phyloP scores from a whole-genome alignment of 805 yeast species.

The Zygotorulaspora chibaensis region DNA sequence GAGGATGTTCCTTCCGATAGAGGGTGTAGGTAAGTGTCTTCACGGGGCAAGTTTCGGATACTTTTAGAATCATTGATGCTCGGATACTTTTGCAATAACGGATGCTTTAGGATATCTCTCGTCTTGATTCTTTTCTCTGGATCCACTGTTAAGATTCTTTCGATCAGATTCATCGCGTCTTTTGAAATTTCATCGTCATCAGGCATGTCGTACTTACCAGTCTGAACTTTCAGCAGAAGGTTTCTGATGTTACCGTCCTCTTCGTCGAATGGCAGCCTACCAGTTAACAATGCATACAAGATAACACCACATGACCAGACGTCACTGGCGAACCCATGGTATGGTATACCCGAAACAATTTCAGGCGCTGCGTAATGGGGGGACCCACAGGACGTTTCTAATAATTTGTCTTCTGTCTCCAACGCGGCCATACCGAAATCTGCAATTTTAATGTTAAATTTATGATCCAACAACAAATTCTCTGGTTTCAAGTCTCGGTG shows the following conservation, averaged over 20 bases:
- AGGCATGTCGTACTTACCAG: constrained; percentile 84
- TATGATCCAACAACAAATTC: constrained; percentile 70
- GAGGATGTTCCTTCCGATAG: constrained; percentile 36
- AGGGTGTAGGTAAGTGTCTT: constrained; percentile 38
- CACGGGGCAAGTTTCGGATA: constrained; percentile 37
- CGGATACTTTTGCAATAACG: constrained; percentile 70
- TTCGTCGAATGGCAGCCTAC: constrained; percentile 88
- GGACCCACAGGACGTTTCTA: constrained; percentile 96
- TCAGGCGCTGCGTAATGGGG: constrained; percentile 99
- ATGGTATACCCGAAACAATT: constrained; percentile 89
- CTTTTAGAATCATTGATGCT: constrained; percentile 34
- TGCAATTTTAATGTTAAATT: constrained; percentile 89
- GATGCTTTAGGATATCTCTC: constrained; percentile 72
- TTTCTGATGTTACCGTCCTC: constrained; percentile 86
- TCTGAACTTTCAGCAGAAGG: constrained; percentile 82
- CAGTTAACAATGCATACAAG: constrained; percentile 86
- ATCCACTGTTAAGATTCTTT: constrained; percentile 74
- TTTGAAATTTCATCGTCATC: constrained; percentile 62
- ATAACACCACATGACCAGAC: constrained; percentile 99
- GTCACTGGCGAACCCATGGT: constrained; percentile 96
- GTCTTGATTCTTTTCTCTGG: constrained; percentile 79
- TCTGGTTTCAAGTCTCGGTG: constrained; percentile 87
- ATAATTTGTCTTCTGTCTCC: constrained; percentile 71
- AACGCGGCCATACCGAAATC: constrained; percentile 99
- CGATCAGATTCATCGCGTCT: constrained; percentile 84